Base-by-base conservation (phyloP, 2,329 filamentous ascomycete genomes). In the Xylaria sp. region DNA sequence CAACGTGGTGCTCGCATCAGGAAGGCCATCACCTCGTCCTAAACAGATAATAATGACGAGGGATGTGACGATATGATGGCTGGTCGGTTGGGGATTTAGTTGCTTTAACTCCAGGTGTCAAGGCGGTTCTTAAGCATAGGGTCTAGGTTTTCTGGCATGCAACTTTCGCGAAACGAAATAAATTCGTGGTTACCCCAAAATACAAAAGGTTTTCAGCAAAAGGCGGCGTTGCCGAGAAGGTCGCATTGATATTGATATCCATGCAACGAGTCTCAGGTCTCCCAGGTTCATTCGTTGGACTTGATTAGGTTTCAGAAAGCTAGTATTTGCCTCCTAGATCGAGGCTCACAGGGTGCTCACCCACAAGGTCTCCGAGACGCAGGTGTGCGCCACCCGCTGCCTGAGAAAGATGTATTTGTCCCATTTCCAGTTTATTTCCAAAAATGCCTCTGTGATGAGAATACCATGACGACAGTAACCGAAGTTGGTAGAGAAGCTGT, bases 1-100 rank as follows among this genome's bases (percentile, higher is more conserved):
- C 95, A 99, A 89, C 93, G 94, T 80, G 95, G 92, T 79, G 80
- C 81, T 74, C 86, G 85, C 72, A 75, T 84, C 74, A 86, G 84
- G 80, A 81, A 84, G 81, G 87, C 87, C 77, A 85, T 90, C 78
- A 86, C 85, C 72, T 82, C 85, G 77, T 84, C 87, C 78, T 89
- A 88, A 80, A 77, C 67, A 59, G 42, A 47, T 28, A 63, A 47
- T 28, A 63, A 61, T 46, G 62, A 38, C 46, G 54, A 63, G 57
- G 49, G 68, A 65, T 71, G 67, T 72, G 66, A 72, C 66, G 68
- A 71, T 71, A 70, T 68, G 71, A 67, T 62, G 67, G 68, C 67
- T 65, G 61, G 67, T 63, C 61, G 67, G 67, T 71, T 67, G 70
- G 72, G 72, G 71, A 66, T 72, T 59, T 67, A 73, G 70, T 72